Evolutionary conservation across 768 basidiomycete species (phyloP).

Genomic region (Hericium coralloides): DNA sequence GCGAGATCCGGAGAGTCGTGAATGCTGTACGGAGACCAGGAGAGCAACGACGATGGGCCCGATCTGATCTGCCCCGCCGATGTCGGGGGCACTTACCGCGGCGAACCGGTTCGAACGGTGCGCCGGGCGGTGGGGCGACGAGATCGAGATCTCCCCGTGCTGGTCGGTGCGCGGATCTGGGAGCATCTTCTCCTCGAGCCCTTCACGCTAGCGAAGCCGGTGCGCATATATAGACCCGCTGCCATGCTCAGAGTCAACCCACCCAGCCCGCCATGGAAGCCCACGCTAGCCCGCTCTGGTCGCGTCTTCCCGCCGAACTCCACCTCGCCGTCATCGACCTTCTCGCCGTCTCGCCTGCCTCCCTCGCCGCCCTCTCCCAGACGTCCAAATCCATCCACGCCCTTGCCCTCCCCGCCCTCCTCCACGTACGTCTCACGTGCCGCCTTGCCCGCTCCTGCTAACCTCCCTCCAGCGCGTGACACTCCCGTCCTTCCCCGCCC

Average conservation of each 20-base stretch:
- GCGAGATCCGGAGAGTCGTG: too few relatives aligned
- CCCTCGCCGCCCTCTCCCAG: conserved; percentile 9
- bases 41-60: too few relatives aligned
- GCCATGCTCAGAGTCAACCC: background rate
- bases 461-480: conserved; percentile 5
- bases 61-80: too few relatives aligned
- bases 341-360: conserved; percentile 3
- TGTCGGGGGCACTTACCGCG: too few relatives aligned
- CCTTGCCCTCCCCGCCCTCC: conserved; percentile 9
- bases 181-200: too few relatives aligned
- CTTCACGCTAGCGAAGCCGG: too few relatives aligned
- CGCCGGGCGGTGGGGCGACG: too few relatives aligned
- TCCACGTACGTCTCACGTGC: conserved; percentile 5
- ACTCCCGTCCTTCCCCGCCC: conserved; percentile 2
- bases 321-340: conserved; percentile 10
- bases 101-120: too few relatives aligned
- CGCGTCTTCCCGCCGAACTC: conserved; percentile 11
- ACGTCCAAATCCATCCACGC: conserved; percentile 1
- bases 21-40: too few relatives aligned
- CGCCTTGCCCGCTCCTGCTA: background rate
- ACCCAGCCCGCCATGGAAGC: background rate
- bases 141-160: too few relatives aligned
- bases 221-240: background rate
- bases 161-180: too few relatives aligned
- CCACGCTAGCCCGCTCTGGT: background rate